Evolutionary conservation across 2,329 filamentous ascomycete genomes (phyloP), one percentile per base, ranked within the genome.

Genomic region (Myriosclerotinia curreyana): DNA sequence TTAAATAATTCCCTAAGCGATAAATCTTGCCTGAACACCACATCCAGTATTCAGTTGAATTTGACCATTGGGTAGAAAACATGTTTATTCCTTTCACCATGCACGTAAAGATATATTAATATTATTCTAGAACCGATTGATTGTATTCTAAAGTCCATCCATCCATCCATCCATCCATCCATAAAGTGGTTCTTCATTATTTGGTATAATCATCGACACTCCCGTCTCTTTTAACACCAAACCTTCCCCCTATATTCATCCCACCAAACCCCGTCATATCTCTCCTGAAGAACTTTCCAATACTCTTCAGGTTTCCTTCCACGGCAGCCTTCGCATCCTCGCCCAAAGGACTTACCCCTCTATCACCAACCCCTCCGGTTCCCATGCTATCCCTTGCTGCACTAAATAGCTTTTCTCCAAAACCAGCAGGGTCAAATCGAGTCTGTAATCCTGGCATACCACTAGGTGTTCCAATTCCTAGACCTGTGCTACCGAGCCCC

Each of bases 261-360:
- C 60, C 60, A 2, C 90, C 88, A 68, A 94, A 83, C 2, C 87
- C 86, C 38, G 90, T 90, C 68, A 94, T 87, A 79, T 97, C 94
- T 68, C 94, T 82, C 67, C 89, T 87, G 80, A 98, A 98, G 78
- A 98, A 97, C 77, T 96, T 97, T 31, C 94, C 94, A 77, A 99
- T 91, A 75, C 92, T 96, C 79, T 92, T 93, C 77, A 98, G 75
- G 76, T 97, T 97, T 77, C 96, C 93, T 74, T 97, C 96, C 68
- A 97, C 84, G 60, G 89, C 91, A 9, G 84, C 85, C 71, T 88
- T 86, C 62, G 85, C 81, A 63, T 81, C 77, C 46, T 73, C 80
- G 77, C 69, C 69, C 51, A 73, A 49, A 25, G 72, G 72, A 66
- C 70, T 64, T 50, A 59, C 64, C 11, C 48, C 55, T 50, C 61